phyloP scores from a whole-genome alignment of 148 eudicot genomes.

The Fagopyrum esculentum region DNA sequence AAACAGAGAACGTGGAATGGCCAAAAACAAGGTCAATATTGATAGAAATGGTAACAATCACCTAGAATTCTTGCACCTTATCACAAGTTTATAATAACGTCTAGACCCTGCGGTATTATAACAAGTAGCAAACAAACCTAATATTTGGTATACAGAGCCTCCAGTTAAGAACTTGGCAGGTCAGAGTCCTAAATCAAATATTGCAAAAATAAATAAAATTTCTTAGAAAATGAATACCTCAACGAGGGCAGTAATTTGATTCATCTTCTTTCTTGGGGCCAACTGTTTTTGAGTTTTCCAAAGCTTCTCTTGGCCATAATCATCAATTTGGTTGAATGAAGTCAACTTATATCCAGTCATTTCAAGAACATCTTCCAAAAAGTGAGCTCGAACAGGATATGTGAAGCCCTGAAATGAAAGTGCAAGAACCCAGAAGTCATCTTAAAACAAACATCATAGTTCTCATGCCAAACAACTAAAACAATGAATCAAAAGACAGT shows the following conservation, averaged over 20 bases:
- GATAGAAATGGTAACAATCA: not conserved
- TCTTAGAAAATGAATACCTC: conserved; percentile 46
- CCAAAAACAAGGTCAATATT: conserved; percentile 2
- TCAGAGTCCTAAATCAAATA: not conserved
- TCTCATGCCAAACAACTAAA: conserved; percentile 5
- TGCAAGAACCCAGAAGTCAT: conserved; percentile 4
- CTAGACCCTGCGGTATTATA: not conserved
- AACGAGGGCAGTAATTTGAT: conserved; percentile 82
- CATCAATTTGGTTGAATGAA: conserved; percentile 94
- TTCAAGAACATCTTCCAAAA: conserved; percentile 90
- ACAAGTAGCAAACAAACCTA: not conserved
- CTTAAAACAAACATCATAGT: conserved; percentile 4
- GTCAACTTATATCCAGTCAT: conserved; percentile 87
- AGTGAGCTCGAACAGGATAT: conserved; percentile 79
- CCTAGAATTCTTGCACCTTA: not conserved
- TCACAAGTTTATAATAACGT: not conserved
- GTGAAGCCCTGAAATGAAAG: conserved; percentile 74
- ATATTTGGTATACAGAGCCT: not conserved
- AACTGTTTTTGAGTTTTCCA: conserved; percentile 95
- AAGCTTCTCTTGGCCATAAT: conserved; percentile 96
- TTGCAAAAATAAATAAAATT: conserved; percentile 8
- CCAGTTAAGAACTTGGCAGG: not conserved
- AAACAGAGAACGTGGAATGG: not conserved
- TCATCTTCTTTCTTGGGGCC: conserved; percentile 78
- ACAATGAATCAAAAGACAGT: not conserved